Conservation (phyloP, 2,329 filamentous ascomycete genomes). For the Botrytis porri region DNA sequence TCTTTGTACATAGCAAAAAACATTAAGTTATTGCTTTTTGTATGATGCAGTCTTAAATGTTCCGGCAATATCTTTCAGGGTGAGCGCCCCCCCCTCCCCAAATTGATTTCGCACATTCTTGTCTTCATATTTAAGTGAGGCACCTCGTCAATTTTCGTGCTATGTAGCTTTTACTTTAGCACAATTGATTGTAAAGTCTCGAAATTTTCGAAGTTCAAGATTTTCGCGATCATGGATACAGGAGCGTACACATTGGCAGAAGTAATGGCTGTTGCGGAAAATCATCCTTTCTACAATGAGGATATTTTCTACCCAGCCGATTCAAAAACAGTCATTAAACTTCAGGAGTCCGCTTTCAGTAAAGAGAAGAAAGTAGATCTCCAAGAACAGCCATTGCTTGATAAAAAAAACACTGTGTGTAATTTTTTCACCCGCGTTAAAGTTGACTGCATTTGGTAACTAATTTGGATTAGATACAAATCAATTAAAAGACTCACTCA, state of each 20-base stretch:
- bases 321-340: background rate
- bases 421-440: background rate
- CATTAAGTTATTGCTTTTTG: too few relatives aligned
- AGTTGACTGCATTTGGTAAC: background rate
- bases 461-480: background rate
- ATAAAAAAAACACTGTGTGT: background rate
- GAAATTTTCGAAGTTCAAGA: background rate
- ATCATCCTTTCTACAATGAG: slow-evolving; percentile 4
- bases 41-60: too few relatives aligned
- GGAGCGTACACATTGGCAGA: background rate
- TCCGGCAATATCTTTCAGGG: too few relatives aligned
- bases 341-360: background rate
- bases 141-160: background rate
- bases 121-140: too few relatives aligned
- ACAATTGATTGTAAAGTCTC: background rate
- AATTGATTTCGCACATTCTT: too few relatives aligned
- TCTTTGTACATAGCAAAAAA: too few relatives aligned
- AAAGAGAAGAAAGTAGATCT: background rate
- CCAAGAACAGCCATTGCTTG: background rate
- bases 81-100: too few relatives aligned
- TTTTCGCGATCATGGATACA: background rate
- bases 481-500: background rate
- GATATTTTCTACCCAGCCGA: background rate
- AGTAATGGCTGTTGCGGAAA: background rate
- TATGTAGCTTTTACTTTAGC: background rate